Conservation (phyloP, 192 early-diverging fungal genomes). For the Coemansia sp. region DNA sequence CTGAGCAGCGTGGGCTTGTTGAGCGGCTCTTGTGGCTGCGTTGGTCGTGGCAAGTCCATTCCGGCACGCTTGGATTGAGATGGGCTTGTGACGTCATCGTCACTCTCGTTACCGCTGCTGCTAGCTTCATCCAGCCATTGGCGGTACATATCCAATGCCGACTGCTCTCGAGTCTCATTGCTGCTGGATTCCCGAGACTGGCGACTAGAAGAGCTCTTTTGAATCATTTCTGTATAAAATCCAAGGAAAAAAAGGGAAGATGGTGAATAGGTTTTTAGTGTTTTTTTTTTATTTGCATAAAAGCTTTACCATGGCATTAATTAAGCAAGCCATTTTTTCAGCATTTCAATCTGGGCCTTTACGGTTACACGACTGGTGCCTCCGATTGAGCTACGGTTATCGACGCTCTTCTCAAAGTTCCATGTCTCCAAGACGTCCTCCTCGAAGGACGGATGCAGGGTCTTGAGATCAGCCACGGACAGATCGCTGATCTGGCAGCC, state of each 20-base stretch:
- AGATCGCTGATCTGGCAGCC: slow-evolving; percentile 70
- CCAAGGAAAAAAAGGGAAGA: no score
- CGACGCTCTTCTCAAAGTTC: slow-evolving; percentile 89
- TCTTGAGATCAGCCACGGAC: slow-evolving; percentile 75
- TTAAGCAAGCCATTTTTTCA: slow-evolving; percentile 63
- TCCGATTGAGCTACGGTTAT: slow-evolving; percentile 82
- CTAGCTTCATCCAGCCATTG: slow-evolving; percentile 34
- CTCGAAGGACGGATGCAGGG: slow-evolving; percentile 80
- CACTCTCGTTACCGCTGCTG: slow-evolving; percentile 7
- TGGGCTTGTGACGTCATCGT: slow-evolving; percentile 2
- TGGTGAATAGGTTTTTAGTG: no score
- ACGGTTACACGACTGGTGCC: slow-evolving; percentile 85
- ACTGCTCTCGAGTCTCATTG: not conserved
- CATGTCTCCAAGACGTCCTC: slow-evolving; percentile 80
- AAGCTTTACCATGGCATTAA: no score
- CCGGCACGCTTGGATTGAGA: not conserved
- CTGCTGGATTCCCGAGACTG: not conserved
- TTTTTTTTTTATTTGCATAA: no score
- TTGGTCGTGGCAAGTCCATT: not conserved
- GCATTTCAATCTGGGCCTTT: slow-evolving; percentile 70
- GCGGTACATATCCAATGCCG: slow-evolving; percentile 33
- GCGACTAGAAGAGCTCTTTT: no score
- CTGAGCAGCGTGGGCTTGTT: not conserved
- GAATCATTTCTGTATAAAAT: no score
- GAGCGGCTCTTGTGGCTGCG: not conserved